phyloP scores from a whole-genome alignment of 164 flowering plant genomes.

The Cinnamomum micranthum region DNA sequence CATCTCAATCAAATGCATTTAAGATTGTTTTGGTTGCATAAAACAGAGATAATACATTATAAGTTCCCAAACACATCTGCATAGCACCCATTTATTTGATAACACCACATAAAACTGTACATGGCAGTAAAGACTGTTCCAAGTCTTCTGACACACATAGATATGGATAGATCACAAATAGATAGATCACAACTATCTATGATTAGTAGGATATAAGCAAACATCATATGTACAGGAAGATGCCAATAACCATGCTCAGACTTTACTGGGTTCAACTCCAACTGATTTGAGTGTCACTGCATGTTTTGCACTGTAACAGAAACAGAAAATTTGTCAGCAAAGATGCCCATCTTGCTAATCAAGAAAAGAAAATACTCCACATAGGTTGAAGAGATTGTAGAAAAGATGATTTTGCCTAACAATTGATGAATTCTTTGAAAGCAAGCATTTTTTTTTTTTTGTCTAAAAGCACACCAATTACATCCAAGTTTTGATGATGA shows the following conservation, averaged over 20 bases:
- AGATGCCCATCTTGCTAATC: neutral
- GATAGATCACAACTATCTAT: too few species aligned
- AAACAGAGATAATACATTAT: too few species aligned
- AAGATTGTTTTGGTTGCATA: too few species aligned
- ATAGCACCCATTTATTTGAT: too few species aligned
- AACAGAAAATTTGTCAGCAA: neutral
- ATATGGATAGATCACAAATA: too few species aligned
- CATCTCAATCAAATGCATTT: too few species aligned
- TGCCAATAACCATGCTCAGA: neutral
- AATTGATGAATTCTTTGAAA: neutral
- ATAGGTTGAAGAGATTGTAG: neutral
- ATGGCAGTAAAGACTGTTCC: too few species aligned
- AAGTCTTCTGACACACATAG: too few species aligned
- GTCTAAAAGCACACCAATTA: neutral
- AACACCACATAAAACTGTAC: too few species aligned
- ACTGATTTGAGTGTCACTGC: slow-evolving; percentile 28
- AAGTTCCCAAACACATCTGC: too few species aligned
- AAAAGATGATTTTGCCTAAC: neutral
- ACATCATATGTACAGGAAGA: neutral
- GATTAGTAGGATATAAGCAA: neutral
- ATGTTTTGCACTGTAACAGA: neutral
- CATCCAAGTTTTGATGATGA: too few species aligned
- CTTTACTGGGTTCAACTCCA: slow-evolving; percentile 28
- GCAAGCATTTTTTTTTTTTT: neutral
- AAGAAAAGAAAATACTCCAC: neutral